Percentiles rank a stretch among this genome's conserved stretches.
These are phyloP conservation scores for Pseudocercospora pini-densiflorae DNA, from an alignment of 2,329 filamentous ascomycete genomes.

Conservation along the genomic window DNA sequence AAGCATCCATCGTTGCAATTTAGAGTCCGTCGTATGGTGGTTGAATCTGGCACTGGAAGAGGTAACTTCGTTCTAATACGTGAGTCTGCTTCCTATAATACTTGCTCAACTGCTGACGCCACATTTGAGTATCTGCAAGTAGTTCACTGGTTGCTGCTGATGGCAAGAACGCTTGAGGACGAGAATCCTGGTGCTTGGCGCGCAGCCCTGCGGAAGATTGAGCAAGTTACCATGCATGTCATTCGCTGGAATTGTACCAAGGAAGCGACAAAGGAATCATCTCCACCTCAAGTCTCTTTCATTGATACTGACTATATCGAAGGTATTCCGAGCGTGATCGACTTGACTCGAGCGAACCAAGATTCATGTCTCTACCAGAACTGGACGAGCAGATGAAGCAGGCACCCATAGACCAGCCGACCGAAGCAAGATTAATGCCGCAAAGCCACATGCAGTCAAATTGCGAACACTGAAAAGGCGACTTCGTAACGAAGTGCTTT, in stretches of 20 bases:
- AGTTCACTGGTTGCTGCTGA: background rate
- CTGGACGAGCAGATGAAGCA: no score
- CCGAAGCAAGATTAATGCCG: no score
- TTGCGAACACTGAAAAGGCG: no score
- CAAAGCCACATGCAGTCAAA: no score
- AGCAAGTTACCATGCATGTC: constrained; percentile 13
- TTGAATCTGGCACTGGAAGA: background rate
- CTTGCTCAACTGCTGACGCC: background rate
- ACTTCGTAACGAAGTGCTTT: no score
- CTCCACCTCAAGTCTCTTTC: background rate
- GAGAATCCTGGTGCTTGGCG: constrained; percentile 12
- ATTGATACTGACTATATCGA: background rate
- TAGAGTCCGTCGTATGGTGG: background rate
- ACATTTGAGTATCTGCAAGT: background rate
- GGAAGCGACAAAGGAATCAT: background rate
- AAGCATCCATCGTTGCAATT: background rate
- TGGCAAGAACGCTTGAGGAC: background rate
- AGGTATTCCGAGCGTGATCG: no score
- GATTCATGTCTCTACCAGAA: no score
- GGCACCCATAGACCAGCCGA: no score
- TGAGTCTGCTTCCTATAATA: background rate
- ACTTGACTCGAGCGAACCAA: no score
- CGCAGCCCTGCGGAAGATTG: constrained; percentile 15
- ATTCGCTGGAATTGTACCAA: background rate
- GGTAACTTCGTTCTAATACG: background rate